Base-by-base conservation (phyloP, 148 eudicot species). In the Rheum nobile region DNA sequence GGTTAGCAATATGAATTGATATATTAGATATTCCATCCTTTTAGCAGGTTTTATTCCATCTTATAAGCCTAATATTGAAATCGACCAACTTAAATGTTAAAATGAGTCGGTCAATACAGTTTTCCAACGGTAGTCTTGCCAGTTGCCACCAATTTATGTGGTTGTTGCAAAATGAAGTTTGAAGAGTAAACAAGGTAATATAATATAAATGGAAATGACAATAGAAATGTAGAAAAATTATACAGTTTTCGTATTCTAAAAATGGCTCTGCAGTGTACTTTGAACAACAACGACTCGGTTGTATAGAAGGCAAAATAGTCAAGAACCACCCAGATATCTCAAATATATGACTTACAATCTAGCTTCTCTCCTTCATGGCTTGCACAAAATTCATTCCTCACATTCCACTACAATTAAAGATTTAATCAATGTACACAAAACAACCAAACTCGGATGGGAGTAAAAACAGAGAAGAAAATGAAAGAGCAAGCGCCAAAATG, bases 301-400 rank as follows among this genome's bases (percentile, higher is more conserved):
- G 70, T 65, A 32, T 32, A 12, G 70, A 65, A 16, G 24, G 17
- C 70, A 65, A 65, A 65, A 65, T 10, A 65, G 70, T 32, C 70
- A 63, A 34, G 21, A 32, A 65, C 41, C 39, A 17, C 41, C 70
- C 70, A 65, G 34, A 6, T 34, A 31, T 65, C 70, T 65, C 41
- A 31, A 16, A 65, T 57, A 31, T 65, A 31, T 16, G 70, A 65
- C 70, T 65, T 65, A 16, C 39, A 63, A 34, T 65, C 70, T 65
- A 65, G 39, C 70, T 65, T 65, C 38, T 55, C 63, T 65, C 39
- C 70, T 34, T 6, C 70, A 34, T 14, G 70, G 41, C 39, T 65
- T 65, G 70, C 41, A 65, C 38, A 65, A 65, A 65, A 65, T 65
- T 34, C 70, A 34, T 31, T 65, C 70, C 70, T 34, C 70, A 34